Percentiles rank a stretch among this genome's conserved stretches.
Conservation (phyloP, 805 yeast species). For the Wickerhamiella qilinensis region DNA sequence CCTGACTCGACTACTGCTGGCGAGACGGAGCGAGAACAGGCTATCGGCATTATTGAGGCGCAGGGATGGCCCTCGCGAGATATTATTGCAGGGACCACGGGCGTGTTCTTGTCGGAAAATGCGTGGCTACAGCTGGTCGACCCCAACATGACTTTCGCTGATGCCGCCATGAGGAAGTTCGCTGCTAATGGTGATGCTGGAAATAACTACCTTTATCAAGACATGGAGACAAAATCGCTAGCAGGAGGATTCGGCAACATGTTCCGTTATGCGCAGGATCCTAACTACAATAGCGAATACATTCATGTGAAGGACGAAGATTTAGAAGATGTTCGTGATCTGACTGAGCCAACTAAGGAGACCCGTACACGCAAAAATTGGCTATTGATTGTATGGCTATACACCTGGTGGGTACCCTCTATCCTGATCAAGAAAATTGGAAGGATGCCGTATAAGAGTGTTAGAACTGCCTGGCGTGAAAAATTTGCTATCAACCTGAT, state of each 20-base stretch:
- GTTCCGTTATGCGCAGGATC: conserved; percentile 19
- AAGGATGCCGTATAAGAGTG: conserved; percentile 20
- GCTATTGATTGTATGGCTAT: conserved; percentile 24
- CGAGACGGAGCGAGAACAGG: conserved; percentile 21
- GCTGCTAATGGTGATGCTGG: conserved; percentile 9
- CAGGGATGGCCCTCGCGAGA: conserved; percentile 25
- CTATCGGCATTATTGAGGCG: conserved; percentile 15
- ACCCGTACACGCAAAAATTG: conserved; percentile 22
- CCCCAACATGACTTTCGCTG: conserved; percentile 22
- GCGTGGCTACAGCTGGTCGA: conserved; percentile 27
- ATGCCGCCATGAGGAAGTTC: conserved; percentile 19
- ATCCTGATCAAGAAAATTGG: conserved; percentile 19
- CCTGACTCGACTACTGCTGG: conserved; percentile 11
- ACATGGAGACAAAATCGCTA: conserved; percentile 20
- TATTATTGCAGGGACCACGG: conserved; percentile 24
- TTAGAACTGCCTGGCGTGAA: conserved; percentile 28
- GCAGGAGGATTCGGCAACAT: conserved; percentile 24
- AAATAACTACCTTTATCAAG: conserved; percentile 20
- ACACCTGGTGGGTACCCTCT: conserved; percentile 29
- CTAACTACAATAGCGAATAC: conserved; percentile 13
- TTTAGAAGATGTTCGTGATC: conserved; percentile 20
- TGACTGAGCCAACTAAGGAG: conserved; percentile 15
- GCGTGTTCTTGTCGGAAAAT: conserved; percentile 25
- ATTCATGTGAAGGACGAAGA: conserved; percentile 20
- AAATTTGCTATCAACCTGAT: conserved; percentile 27